Evolutionary conservation across 2,329 filamentous ascomycete genomes (phyloP), one percentile per base, ranked within the genome.

Genomic region (Aspergillus thermomutatus): DNA sequence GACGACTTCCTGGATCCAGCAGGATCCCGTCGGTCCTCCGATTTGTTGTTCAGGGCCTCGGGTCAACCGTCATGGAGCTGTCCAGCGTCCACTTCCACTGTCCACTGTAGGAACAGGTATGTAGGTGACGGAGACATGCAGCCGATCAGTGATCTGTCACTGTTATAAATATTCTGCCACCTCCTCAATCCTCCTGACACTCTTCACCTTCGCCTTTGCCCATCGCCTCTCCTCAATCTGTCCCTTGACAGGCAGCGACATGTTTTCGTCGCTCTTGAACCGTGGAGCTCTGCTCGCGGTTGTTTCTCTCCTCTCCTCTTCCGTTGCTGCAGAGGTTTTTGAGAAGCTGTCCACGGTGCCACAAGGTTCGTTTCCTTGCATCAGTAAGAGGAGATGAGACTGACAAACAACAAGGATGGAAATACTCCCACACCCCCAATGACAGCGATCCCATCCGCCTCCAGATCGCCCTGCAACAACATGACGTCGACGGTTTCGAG

Each of bases 401-500:
- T 57, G 41, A 49, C n/a, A 4, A 26, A 9, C 37, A 10, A 3
- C 27, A 57, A 73, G 71, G 71, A 60, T 74, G 72, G 72, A 66
- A 55, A 51, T 69, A 68, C 56, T 65, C 66, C 14, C 63, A 63
- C 27, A 64, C 59, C n/a, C 70, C 71, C 14, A 31, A 52, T 8
- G 61, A 50, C 21, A 57, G 62, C 54, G 64, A 72, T 28, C 57
- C 67, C 3, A 54, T 76, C 47, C 69, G 66, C 23, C 61, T 74
- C 17, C 68, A 71, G 52, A 69, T 76, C 43, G 73, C 71, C 11
- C 62, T 76, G n/a, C 57, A 67, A 34, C 74, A 75, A 60, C 64
- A 72, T 17, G 61, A 75, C 57, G 60, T 64, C 23, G 62, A 60
- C 7, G 66, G 68, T 27, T 73, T 84, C 26, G 80, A 82, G 54